Percentiles rank a stretch among this genome's conserved stretches.
Conservation (phyloP, 1,139 yeast species). For the Yamadazyma kanchanaburiensis region DNA sequence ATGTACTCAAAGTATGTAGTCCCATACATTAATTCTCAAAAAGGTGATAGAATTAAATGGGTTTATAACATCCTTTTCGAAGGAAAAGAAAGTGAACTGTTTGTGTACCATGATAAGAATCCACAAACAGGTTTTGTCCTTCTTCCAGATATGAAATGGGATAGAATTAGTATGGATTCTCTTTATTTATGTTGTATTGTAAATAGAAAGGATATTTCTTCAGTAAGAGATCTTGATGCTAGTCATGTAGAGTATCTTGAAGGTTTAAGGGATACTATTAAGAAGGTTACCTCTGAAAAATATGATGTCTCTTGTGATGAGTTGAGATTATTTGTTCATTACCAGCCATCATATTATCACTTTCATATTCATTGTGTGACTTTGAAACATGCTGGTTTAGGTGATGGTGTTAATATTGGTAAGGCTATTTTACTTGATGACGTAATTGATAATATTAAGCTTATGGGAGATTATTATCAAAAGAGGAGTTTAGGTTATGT, state of each 20-base stretch:
- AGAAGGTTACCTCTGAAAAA: conserved; percentile 43
- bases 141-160: conserved; percentile 93
- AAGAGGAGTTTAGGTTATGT: conserved; percentile 48
- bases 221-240: conserved; percentile 69
- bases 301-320: conserved; percentile 40
- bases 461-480: conserved; percentile 45
- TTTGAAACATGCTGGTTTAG: conserved; percentile 67
- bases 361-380: conserved; percentile 92
- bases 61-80: conserved; percentile 78
- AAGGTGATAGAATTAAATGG: conserved; percentile 83
- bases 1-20: conserved; percentile 57
- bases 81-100: conserved; percentile 82
- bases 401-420: conserved; percentile 71
- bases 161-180: conserved; percentile 62
- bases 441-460: conserved; percentile 65
- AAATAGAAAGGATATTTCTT: conserved; percentile 63
- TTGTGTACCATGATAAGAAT: conserved; percentile 62
- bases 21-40: conserved; percentile 77
- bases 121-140: conserved; percentile 54
- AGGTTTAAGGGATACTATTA: conserved; percentile 41
- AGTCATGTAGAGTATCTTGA: conserved; percentile 58
- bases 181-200: conserved; percentile 80
- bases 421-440: conserved; percentile 82
- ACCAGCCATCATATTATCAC: conserved; percentile 95
- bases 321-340: conserved; percentile 75